phyloP scores from a whole-genome alignment of 164 flowering plant genomes.

The Chimonanthus praecox region DNA sequence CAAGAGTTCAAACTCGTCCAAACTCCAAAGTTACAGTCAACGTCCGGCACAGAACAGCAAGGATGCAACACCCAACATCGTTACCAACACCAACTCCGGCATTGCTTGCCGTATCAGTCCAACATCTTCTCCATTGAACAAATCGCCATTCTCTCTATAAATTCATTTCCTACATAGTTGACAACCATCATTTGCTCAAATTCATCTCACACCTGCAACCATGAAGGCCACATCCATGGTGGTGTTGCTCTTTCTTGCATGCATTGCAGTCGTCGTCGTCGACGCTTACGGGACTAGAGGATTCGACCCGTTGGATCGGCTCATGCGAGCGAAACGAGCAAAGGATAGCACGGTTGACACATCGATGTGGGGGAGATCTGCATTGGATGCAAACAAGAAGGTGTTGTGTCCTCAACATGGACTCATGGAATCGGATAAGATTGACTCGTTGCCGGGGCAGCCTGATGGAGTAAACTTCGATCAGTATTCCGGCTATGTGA shows the following conservation, averaged over 20 bases:
- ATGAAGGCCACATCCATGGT: neutral
- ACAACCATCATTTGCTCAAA: neutral
- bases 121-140: neutral
- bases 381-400: neutral
- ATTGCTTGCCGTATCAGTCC: neutral
- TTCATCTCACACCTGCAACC: neutral
- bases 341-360: neutral
- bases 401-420: conserved; percentile 25
- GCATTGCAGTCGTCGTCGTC: neutral
- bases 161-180: neutral
- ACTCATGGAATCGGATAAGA: conserved; percentile 35
- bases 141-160: neutral
- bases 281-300: neutral
- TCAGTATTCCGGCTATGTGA: conserved; percentile 53
- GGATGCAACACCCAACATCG: neutral
- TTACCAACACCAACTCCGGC: neutral
- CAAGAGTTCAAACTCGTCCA: too few relatives aligned
- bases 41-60: too few relatives aligned
- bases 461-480: conserved; percentile 44
- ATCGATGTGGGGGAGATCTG: neutral
- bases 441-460: conserved; percentile 43
- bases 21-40: too few relatives aligned
- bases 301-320: neutral
- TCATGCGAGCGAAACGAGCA: neutral
- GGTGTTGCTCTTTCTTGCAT: neutral